Evolutionary conservation across 2,329 filamentous ascomycete genomes (phyloP), one percentile per base, ranked within the genome.

Genomic region (Zarea fungicola): DNA sequence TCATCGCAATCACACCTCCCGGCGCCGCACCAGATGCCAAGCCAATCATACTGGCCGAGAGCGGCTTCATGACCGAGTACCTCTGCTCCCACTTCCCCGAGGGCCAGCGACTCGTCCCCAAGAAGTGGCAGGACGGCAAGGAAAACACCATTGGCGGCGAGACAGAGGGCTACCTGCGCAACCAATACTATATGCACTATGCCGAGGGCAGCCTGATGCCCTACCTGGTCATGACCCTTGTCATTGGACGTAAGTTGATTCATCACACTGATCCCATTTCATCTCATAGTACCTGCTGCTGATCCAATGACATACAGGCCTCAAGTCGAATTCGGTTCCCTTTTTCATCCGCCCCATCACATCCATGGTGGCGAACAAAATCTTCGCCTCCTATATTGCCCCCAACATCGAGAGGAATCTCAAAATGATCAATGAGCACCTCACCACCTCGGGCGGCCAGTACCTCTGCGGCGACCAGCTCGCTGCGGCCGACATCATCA

Each of bases 161-260:
- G 70, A 82, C 78, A 25, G 76, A 83, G 60, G 73, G 70, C 51
- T 83, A 75, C 72, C 62, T 81, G 64, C 72, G 80, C 42, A 81
- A 75, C 62, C 72, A 76, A 60, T 87, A 89, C 62, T 81, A 81
- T 56, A 80, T 96, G 75, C 86, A 96, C 64, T 96, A 91, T 65
- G 76, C 81, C 5, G 92, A 96, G 69, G 92, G 91, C 10, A 88
- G 80, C 52, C 68, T 96, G 53, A 93, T 95, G 84, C 78, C 81
- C 1, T 71, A 82, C 41, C 64, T 93, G 54, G 67, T 91, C 1
- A 66, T 88, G 53, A 69, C 74, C 13, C 62, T 93, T 14, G 68
- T 95, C 22, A 70, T 86, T 11, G 60, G 60, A 4, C 64, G 75
- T 77, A 62, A 50, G 72, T 67, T 28, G 2, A 32, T 21, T 11